phyloP scores from a whole-genome alignment of 139 green algal species.

The Edaphochlamys debaryana region DNA sequence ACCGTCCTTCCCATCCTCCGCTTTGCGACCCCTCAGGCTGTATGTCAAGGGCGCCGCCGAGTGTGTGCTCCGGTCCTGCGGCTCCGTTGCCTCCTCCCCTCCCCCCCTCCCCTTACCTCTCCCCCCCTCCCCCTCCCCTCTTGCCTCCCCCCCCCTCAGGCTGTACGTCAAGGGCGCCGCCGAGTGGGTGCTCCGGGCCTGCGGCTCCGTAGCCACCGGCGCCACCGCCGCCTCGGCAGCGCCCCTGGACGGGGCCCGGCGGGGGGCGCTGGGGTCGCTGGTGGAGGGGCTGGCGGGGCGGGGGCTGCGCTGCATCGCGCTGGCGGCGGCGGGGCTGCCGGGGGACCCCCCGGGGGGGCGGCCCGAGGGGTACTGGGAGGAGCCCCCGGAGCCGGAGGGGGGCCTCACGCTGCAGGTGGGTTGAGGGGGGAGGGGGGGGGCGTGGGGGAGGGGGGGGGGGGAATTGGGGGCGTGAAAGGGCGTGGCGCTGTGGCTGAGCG shows the following conservation, averaged over 20 bases:
- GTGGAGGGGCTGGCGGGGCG: slow-evolving; percentile 75
- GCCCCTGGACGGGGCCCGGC: slow-evolving; percentile 19
- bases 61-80: slow-evolving; percentile 88
- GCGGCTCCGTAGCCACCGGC: slow-evolving; percentile 39
- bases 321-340: slow-evolving; percentile 72
- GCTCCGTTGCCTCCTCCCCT: background rate
- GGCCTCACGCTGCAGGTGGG: background rate
- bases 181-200: slow-evolving; percentile 91
- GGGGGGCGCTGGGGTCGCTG: slow-evolving; percentile 26
- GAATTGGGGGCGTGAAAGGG: too few relatives aligned
- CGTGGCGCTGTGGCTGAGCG: too few relatives aligned
- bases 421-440: background rate
- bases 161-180: slow-evolving; percentile 95
- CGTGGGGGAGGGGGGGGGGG: too few relatives aligned
- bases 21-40: slow-evolving; percentile 64
- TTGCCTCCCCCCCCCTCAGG: slow-evolving; percentile 2
- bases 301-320: slow-evolving; percentile 88
- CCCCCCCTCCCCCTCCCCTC: too few relatives aligned
- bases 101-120: too few relatives aligned
- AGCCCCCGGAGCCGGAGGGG: background rate
- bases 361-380: slow-evolving; percentile 3
- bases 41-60: slow-evolving; percentile 96
- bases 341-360: background rate
- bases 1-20: too few relatives aligned
- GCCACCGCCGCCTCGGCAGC: background rate